phyloP scores from a whole-genome alignment of 139 green algal genomes.

The Coelastrella sp. region DNA sequence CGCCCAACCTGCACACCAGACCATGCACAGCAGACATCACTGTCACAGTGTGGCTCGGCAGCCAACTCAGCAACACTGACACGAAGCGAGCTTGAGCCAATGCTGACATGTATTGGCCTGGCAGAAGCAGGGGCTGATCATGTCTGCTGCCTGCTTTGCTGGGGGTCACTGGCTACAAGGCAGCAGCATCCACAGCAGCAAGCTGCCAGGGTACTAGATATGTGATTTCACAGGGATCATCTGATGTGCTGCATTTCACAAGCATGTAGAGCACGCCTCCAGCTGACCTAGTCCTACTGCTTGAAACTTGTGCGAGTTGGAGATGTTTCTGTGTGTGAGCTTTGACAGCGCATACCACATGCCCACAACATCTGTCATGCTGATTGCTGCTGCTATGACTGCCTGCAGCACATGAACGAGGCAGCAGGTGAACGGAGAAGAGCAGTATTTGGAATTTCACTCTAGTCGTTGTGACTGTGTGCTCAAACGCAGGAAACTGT shows the following conservation, averaged over 20 bases:
- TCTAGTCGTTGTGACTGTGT: no score
- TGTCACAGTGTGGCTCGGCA: no score
- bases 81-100: no score
- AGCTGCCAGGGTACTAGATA: neutral
- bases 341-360: conserved; percentile 44
- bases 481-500: no score
- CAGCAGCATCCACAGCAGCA: no score
- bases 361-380: conserved; percentile 25
- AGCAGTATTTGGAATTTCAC: no score
- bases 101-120: no score
- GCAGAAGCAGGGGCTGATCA: no score
- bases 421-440: no score
- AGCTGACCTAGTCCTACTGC: conserved; percentile 38
- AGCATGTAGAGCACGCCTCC: neutral
- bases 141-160: no score
- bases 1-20: conserved; percentile 24
- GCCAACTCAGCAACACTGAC: no score
- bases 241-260: neutral
- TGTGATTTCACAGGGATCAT: neutral
- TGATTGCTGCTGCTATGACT: conserved; percentile 24
- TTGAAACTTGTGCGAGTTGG: conserved; percentile 46
- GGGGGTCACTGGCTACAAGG: no score
- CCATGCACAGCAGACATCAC: neutral
- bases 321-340: conserved; percentile 35
- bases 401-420: neutral